Evolutionary conservation across 2,329 filamentous ascomycete species (phyloP).

Genomic region (Dactylella cylindrospora): DNA sequence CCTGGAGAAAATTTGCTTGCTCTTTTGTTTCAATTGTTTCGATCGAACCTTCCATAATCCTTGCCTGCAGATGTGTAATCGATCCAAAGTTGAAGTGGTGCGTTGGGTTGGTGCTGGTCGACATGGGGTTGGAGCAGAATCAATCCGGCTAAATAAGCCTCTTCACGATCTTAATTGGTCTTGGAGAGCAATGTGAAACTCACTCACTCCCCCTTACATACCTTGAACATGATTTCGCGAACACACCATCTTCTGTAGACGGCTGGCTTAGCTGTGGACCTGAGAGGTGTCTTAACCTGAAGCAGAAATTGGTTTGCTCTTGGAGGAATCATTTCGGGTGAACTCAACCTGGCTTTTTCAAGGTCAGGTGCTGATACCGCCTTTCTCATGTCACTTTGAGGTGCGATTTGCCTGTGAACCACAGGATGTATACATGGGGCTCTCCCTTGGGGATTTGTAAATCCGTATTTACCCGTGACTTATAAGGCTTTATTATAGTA

Average conservation of each 20-base stretch:
- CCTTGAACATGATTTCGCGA: conserved; percentile 28
- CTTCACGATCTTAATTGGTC: too few species aligned
- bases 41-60: conserved; percentile 40
- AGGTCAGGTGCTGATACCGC: conserved; percentile 3
- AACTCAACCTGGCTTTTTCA: conserved; percentile 9
- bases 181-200: too few species aligned
- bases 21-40: conserved; percentile 13
- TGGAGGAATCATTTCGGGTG: conserved; percentile 22
- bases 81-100: conserved; percentile 25
- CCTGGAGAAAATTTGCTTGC: too few species aligned
- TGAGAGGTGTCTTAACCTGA: neutral
- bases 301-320: conserved; percentile 3
- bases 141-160: conserved; percentile 40
- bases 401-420: neutral
- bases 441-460: neutral
- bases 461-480: conserved; percentile 29
- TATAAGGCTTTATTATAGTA: too few species aligned
- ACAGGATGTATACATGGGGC: neutral
- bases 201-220: conserved; percentile 32
- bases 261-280: neutral
- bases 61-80: conserved; percentile 6
- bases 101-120: conserved; percentile 11
- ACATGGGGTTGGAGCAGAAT: conserved; percentile 15
- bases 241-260: conserved; percentile 30
- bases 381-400: too few species aligned